Conservation (phyloP, 768 basidiomycete genomes). For the Termitomyces titanicus region DNA sequence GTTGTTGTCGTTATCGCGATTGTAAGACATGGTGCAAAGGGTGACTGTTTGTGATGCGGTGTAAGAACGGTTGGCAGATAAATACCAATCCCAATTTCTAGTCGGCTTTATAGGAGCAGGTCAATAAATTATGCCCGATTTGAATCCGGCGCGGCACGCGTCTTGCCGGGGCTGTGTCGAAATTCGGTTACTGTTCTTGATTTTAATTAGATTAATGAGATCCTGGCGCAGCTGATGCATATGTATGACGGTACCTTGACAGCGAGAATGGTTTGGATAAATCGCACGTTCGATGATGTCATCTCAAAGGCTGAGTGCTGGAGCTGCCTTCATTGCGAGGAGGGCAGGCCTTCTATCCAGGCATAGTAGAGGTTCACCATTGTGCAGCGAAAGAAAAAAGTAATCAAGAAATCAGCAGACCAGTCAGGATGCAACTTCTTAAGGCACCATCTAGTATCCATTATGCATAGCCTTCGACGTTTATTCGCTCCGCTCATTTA, state of each 20-base stretch:
- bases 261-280: conserved; percentile 6
- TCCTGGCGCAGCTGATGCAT: conserved; percentile 8
- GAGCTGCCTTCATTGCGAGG: not conserved
- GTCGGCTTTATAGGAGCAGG: not conserved
- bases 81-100: not conserved
- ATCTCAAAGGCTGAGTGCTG: not conserved
- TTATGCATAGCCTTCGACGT: not conserved
- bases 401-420: not conserved
- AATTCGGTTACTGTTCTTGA: not conserved
- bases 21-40: not conserved
- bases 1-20: conserved; percentile 9
- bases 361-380: not conserved
- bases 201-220: conserved; percentile 1
- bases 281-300: not conserved
- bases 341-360: not conserved
- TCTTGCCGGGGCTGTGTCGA: not conserved
- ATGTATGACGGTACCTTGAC: conserved; percentile 6
- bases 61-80: too few relatives aligned
- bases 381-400: not conserved
- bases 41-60: not conserved
- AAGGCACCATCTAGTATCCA: conserved; percentile 6
- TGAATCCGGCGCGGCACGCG: not conserved
- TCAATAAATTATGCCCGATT: too few relatives aligned
- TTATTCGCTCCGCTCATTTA: not conserved
- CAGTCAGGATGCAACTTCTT: not conserved